phyloP scores from a whole-genome alignment of 2,329 filamentous ascomycete species.

The Colletotrichum spinosum region DNA sequence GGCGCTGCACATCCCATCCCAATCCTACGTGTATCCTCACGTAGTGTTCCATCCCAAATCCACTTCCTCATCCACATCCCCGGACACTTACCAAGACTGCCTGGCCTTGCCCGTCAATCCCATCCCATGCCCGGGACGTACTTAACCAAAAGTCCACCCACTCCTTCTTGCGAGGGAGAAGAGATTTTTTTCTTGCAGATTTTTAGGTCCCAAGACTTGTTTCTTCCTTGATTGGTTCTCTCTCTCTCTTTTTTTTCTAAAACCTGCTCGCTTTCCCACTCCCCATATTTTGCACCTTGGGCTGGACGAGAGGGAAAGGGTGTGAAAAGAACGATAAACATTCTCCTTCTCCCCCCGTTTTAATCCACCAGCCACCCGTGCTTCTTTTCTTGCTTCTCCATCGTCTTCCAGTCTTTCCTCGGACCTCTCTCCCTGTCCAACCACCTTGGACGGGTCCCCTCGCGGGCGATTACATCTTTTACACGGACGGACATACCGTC shows the following conservation, averaged over 20 bases:
- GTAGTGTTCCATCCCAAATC: conserved; percentile 1
- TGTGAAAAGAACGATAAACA: conserved; percentile 6
- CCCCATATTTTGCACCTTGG: conserved; percentile 13
- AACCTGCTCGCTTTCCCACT: conserved; percentile 14
- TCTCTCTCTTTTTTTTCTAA: conserved; percentile 5
- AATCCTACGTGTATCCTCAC: background rate
- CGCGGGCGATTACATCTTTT: conserved; percentile 20
- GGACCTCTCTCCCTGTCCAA: background rate
- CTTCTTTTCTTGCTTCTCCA: conserved; percentile 3
- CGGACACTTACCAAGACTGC: conserved; percentile 18
- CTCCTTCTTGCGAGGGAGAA: conserved; percentile 4
- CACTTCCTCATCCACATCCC: conserved; percentile 6
- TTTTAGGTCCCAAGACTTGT: conserved; percentile 29
- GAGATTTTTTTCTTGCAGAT: conserved; percentile 25
- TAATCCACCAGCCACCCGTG: conserved; percentile 14
- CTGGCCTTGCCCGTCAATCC: conserved; percentile 10
- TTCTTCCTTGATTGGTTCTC: conserved; percentile 1
- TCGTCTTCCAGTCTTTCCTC: conserved; percentile 3
- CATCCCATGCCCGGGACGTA: conserved; percentile 16
- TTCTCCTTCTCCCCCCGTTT: conserved; percentile 15
- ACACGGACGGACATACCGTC: background rate
- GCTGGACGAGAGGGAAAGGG: conserved; percentile 15
- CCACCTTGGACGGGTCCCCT: conserved; percentile 30
- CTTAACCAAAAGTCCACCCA: conserved; percentile 39
- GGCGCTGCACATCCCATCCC: conserved; percentile 18